A percentile compares a stretch with the other conserved stretches of the same genome.
These are phyloP conservation scores for Penicillium argentinense DNA, from an alignment of 495 filamentous ascomycete species.

Conservation along the genomic window DNA sequence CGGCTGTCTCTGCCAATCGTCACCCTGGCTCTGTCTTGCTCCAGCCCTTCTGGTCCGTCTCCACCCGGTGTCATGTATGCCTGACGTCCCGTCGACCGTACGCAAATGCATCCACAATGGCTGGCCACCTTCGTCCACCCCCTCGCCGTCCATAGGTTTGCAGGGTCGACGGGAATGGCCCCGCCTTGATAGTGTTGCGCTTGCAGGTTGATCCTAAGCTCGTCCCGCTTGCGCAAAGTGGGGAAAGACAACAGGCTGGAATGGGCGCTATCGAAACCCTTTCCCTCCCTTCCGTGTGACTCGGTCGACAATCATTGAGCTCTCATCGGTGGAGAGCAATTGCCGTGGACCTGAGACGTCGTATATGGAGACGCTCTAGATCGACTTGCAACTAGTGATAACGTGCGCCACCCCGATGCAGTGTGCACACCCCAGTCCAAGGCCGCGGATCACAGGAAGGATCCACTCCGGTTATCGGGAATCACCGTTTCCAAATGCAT, in stretches of 20 bases:
- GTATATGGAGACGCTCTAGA: slow-evolving; percentile 1
- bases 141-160: not conserved
- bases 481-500: not conserved
- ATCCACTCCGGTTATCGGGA: slow-evolving; percentile 11
- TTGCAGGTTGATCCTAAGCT: not conserved
- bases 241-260: not conserved
- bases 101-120: not conserved
- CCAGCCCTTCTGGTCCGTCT: slow-evolving; percentile 2
- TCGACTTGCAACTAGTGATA: slow-evolving; percentile 10
- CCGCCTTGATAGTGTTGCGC: not conserved
- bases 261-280: not conserved
- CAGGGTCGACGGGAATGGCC: not conserved
- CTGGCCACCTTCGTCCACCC: no score
- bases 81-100: slow-evolving; percentile 6
- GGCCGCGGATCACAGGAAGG: slow-evolving; percentile 7
- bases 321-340: not conserved
- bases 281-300: slow-evolving; percentile 7
- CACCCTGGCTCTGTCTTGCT: not conserved
- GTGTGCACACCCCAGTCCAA: slow-evolving; percentile 7
- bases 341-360: not conserved
- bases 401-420: slow-evolving; percentile 16
- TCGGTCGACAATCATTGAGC: not conserved
- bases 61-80: slow-evolving; percentile 10
- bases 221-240: not conserved
- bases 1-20: slow-evolving; percentile 8